Conservation (phyloP, 257 asterid genomes). For the Scutellaria minor region DNA sequence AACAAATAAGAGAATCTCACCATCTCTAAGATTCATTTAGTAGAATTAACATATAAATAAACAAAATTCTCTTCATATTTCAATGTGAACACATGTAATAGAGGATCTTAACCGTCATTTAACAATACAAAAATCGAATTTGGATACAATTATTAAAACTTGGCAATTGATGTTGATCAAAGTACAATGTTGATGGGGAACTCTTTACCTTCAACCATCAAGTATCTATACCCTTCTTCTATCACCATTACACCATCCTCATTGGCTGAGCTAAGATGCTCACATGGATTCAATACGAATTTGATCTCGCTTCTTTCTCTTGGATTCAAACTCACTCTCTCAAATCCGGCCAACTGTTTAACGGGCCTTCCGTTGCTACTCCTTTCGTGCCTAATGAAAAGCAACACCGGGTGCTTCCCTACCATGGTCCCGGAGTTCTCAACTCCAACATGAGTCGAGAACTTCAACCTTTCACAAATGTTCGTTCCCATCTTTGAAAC, state of each 20-base stretch:
- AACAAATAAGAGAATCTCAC: no score
- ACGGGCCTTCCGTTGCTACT: constrained; percentile 36
- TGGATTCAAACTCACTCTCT: constrained; percentile 55
- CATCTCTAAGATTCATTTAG: no score
- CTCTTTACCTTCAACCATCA: constrained; percentile 63
- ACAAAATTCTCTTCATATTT: no score
- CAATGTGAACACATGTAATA: no score
- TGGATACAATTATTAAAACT: no score
- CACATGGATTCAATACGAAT: constrained; percentile 68
- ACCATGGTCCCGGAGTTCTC: constrained; percentile 60
- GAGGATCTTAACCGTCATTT: no score
- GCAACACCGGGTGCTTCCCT: constrained; percentile 72
- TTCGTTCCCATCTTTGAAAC: constrained; percentile 53
- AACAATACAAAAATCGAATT: no score
- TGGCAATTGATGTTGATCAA: constrained; percentile 27
- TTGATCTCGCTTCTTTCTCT: constrained; percentile 49
- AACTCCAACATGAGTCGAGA: constrained; percentile 57
- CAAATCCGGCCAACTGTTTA: constrained; percentile 71
- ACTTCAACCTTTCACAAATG: constrained; percentile 55
- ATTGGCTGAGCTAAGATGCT: constrained; percentile 66
- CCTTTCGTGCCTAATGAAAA: constrained; percentile 46
- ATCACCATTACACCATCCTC: constrained; percentile 75
- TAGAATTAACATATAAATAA: no score
- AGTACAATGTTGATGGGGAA: constrained; percentile 55
- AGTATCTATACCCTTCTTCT: constrained; percentile 61